These are phyloP conservation scores for Penicillium arizonense DNA, from an alignment of 495 filamentous ascomycete species.

Conservation along the genomic window DNA sequence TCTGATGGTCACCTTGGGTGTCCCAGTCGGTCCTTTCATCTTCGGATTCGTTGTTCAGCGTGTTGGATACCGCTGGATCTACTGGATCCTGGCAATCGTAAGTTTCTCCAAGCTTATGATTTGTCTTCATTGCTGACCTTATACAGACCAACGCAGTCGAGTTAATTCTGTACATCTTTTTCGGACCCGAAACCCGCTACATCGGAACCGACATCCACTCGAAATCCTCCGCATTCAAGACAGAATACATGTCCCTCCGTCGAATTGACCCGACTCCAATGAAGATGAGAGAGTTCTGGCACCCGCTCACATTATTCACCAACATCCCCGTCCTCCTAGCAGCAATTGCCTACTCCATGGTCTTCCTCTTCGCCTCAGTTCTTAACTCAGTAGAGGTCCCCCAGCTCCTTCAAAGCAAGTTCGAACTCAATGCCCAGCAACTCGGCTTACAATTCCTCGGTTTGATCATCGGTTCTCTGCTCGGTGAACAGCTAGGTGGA, in stretches of 20 bases:
- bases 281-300: slow-evolving; percentile 41
- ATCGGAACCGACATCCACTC: slow-evolving; percentile 28
- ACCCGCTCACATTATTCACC: slow-evolving; percentile 41
- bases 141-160: slow-evolving; percentile 50
- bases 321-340: slow-evolving; percentile 48
- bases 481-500: slow-evolving; percentile 57
- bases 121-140: background rate
- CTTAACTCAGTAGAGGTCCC: slow-evolving; percentile 54
- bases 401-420: slow-evolving; percentile 49
- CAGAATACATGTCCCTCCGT: slow-evolving; percentile 42
- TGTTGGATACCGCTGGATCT: slow-evolving; percentile 44
- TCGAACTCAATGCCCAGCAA: slow-evolving; percentile 51
- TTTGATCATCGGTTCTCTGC: slow-evolving; percentile 52
- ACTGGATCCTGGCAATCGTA: slow-evolving; percentile 47
- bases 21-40: slow-evolving; percentile 47
- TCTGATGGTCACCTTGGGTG: slow-evolving; percentile 53
- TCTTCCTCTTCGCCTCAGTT: slow-evolving; percentile 50
- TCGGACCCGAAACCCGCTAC: slow-evolving; percentile 59
- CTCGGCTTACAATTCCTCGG: slow-evolving; percentile 54
- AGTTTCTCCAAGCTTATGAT: slow-evolving; percentile 2
- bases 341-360: slow-evolving; percentile 48
- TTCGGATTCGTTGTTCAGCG: slow-evolving; percentile 49
- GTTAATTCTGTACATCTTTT: slow-evolving; percentile 52
- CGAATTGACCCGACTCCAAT: slow-evolving; percentile 52
- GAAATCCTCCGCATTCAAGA: slow-evolving; percentile 32